A percentile compares a stretch with the other conserved stretches of the same genome.
These are phyloP conservation scores for Phytophthora citricola DNA, from an alignment of 352 stramenopile genomes.

Conservation along the genomic window DNA sequence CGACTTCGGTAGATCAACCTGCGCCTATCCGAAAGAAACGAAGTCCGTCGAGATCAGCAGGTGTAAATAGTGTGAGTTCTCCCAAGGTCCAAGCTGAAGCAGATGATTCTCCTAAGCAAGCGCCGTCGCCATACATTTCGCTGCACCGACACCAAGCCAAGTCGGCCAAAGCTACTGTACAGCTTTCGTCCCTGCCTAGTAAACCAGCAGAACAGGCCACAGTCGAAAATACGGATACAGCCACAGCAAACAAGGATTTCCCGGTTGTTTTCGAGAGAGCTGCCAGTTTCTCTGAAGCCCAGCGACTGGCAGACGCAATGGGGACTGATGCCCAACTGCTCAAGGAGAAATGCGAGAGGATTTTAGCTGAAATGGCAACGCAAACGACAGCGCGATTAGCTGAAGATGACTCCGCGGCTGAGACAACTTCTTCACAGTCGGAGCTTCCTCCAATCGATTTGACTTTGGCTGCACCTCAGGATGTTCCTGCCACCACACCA, in stretches of 20 bases:
- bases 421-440: background rate
- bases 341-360: slow-evolving; percentile 16
- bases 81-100: background rate
- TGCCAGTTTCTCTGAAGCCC: slow-evolving; percentile 51
- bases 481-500: slow-evolving; percentile 13
- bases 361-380: slow-evolving; percentile 24
- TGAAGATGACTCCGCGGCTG: background rate
- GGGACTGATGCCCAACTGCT: slow-evolving; percentile 13
- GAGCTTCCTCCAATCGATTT: slow-evolving; percentile 11
- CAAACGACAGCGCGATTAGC: slow-evolving; percentile 21
- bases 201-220: slow-evolving; percentile 2
- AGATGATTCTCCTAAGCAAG: slow-evolving; percentile 6
- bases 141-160: slow-evolving; percentile 10
- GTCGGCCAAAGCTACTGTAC: slow-evolving; percentile 12
- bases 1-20: background rate
- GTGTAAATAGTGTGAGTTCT: slow-evolving; percentile 2
- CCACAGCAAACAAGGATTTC: too few relatives aligned
- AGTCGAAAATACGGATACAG: background rate
- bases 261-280: slow-evolving; percentile 21
- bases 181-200: slow-evolving; percentile 21
- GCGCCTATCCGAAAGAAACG: slow-evolving; percentile 7
- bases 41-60: slow-evolving; percentile 26
- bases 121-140: slow-evolving; percentile 19
- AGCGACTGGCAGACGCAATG: slow-evolving; percentile 34
- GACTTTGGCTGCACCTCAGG: background rate